These are phyloP conservation scores for Gamarada debralockiae DNA, from an alignment of 495 filamentous ascomycete species.

Conservation along the genomic window DNA sequence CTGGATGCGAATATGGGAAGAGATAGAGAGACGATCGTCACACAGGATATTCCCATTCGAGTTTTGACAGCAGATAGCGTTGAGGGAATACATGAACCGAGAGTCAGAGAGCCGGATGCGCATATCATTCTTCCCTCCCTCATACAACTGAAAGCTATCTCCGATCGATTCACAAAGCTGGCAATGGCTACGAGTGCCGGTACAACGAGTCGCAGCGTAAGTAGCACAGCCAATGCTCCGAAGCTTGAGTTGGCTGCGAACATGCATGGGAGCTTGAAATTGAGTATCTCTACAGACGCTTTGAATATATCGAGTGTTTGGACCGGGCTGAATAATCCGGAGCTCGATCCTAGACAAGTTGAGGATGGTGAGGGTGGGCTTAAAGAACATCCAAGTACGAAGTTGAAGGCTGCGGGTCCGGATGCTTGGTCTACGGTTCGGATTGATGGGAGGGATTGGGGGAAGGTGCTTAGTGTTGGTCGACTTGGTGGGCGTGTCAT, in stretches of 20 bases:
- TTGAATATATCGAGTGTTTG: conserved; percentile 79
- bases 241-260: conserved; percentile 82
- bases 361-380: conserved; percentile 57
- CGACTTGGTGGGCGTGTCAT: conserved; percentile 84
- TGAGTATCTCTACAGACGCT: conserved; percentile 73
- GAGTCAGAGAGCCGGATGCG: conserved; percentile 86
- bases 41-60: conserved; percentile 93
- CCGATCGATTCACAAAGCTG: conserved; percentile 89
- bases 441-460: conserved; percentile 92
- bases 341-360: conserved; percentile 71
- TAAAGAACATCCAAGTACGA: conserved; percentile 68
- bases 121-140: conserved; percentile 86
- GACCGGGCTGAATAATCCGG: conserved; percentile 77
- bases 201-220: conserved; percentile 20
- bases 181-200: conserved; percentile 35
- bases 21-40: conserved; percentile 81
- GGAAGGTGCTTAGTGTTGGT: conserved; percentile 83
- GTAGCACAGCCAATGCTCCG: conserved; percentile 37
- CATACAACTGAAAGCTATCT: conserved; percentile 81
- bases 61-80: conserved; percentile 78
- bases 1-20: conserved; percentile 45
- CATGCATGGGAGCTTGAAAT: conserved; percentile 79
- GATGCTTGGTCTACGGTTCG: conserved; percentile 80
- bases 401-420: conserved; percentile 55
- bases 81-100: conserved; percentile 83